Evolutionary conservation across 2,329 filamentous ascomycete species (phyloP), one percentile per base, ranked within the genome.

Genomic region (Cadophora gregata): DNA sequence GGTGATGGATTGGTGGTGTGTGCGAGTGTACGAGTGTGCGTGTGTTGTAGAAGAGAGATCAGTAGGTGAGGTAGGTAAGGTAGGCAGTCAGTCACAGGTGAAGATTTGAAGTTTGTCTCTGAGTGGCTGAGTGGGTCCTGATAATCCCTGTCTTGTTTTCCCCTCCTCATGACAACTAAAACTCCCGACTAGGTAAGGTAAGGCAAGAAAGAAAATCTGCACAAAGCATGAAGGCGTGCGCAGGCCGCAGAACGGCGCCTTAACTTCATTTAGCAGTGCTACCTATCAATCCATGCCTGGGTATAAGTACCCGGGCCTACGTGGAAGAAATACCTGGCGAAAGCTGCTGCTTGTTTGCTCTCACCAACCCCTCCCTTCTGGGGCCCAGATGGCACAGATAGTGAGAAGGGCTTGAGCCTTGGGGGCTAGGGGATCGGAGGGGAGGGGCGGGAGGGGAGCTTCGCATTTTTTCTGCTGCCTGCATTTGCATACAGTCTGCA

Each of bases 381-480:
- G n/a, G n/a, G n/a, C n/a, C n/a, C n/a, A n/a, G n/a, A n/a, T n/a
- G n/a, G n/a, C n/a, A n/a, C n/a, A n/a, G n/a, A n/a, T n/a, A n/a
- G n/a, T n/a, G n/a, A n/a, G n/a, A n/a, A n/a, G n/a, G n/a, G n/a
- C n/a, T n/a, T n/a, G n/a, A n/a, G n/a, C n/a, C n/a, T n/a, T n/a
- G n/a, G n/a, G n/a, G n/a, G n/a, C n/a, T n/a, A n/a, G n/a, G n/a
- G n/a, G n/a, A n/a, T n/a, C n/a, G n/a, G n/a, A n/a, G n/a, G n/a
- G n/a, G n/a, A n/a, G n/a, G n/a, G 21, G 21, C 36, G 47, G 31
- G 27, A 16, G 50, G 27, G 53, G 27, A 62, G 64, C 63, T 29
- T 61, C 59, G 63, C 50, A 65, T 33, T 61, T 59, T 66, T 67
- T 67, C 64, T 67, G 58, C 62, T 62, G 60, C 48, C 24, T 66